A percentile compares a stretch with the other conserved stretches of the same genome.
Evolutionary conservation across 768 basidiomycete species (phyloP).

Genomic region (Pulveroboletus sp.): DNA sequence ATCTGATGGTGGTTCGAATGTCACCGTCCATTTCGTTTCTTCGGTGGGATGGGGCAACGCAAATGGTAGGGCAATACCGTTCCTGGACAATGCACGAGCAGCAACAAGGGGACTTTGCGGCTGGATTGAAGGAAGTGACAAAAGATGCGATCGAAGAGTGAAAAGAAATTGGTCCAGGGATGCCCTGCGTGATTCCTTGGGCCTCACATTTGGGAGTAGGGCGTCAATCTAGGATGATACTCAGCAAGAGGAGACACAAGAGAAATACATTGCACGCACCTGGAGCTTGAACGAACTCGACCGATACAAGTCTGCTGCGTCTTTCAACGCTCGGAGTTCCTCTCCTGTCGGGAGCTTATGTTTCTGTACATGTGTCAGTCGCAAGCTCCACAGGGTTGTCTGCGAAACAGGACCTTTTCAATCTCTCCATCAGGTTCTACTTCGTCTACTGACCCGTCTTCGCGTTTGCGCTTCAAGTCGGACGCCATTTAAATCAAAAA

Average conservation of each 20-base stretch:
- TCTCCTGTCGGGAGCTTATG: constrained; percentile 59
- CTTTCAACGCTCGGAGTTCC: constrained; percentile 68
- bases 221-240: constrained; percentile 60
- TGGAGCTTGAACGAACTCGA: constrained; percentile 84
- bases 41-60: constrained; percentile 64
- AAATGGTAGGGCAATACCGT: constrained; percentile 62
- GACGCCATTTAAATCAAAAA: constrained; percentile 16
- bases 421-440: background rate
- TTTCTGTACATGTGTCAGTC: constrained; percentile 13
- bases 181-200: constrained; percentile 49
- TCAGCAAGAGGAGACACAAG: constrained; percentile 2
- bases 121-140: constrained; percentile 49
- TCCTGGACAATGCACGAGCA: constrained; percentile 47
- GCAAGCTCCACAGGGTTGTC: background rate
- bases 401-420: constrained; percentile 13
- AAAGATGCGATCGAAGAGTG: constrained; percentile 60
- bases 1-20: constrained; percentile 72
- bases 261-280: constrained; percentile 35
- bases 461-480: constrained; percentile 27
- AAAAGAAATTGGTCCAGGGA: constrained; percentile 66
- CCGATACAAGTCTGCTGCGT: constrained; percentile 67
- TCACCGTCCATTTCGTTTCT: constrained; percentile 85
- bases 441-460: constrained; percentile 4
- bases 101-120: constrained; percentile 67
- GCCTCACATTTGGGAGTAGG: constrained; percentile 69